Evolutionary conservation across 1,139 yeast species (phyloP).

Genomic region (Suhomyces atakaporum): DNA sequence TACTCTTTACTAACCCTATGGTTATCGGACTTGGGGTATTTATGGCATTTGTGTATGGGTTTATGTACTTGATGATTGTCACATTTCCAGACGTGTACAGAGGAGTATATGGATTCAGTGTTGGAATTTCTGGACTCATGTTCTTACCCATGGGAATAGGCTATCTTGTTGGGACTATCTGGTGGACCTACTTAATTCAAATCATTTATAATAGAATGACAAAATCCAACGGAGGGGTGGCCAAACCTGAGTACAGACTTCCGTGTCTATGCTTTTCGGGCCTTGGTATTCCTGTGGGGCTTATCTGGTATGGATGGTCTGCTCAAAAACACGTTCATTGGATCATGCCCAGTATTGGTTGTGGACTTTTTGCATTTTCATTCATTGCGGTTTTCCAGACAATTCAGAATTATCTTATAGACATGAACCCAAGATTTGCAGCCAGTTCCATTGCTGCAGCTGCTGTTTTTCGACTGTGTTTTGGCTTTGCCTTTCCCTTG

Average conservation of each 20-base stretch:
- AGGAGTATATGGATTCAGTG: slow-evolving; percentile 44
- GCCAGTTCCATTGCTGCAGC: slow-evolving; percentile 65
- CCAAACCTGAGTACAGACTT: slow-evolving; percentile 58
- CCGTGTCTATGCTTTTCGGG: slow-evolving; percentile 50
- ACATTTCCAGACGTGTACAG: slow-evolving; percentile 58
- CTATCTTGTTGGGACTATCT: slow-evolving; percentile 42
- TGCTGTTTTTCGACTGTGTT: slow-evolving; percentile 57
- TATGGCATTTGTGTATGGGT: slow-evolving; percentile 66
- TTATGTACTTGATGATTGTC: slow-evolving; percentile 61
- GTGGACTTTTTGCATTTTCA: slow-evolving; percentile 56
- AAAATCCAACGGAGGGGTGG: slow-evolving; percentile 47
- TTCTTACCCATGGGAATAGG: slow-evolving; percentile 58
- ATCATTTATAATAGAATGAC: slow-evolving; percentile 35
- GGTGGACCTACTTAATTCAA: slow-evolving; percentile 49
- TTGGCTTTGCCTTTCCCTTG: slow-evolving; percentile 59
- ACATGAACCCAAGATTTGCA: slow-evolving; percentile 65
- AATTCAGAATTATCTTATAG: slow-evolving; percentile 61
- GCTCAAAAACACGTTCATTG: slow-evolving; percentile 52
- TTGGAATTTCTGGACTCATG: slow-evolving; percentile 59
- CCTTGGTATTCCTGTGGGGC: slow-evolving; percentile 50
- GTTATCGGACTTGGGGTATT: slow-evolving; percentile 60
- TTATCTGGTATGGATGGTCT: slow-evolving; percentile 67
- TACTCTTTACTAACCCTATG: slow-evolving; percentile 61
- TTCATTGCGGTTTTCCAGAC: slow-evolving; percentile 60
- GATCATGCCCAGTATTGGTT: slow-evolving; percentile 61